These are phyloP conservation scores for Noccaea caerulescens DNA, from an alignment of 345 rosid genomes.

Conservation along the genomic window DNA sequence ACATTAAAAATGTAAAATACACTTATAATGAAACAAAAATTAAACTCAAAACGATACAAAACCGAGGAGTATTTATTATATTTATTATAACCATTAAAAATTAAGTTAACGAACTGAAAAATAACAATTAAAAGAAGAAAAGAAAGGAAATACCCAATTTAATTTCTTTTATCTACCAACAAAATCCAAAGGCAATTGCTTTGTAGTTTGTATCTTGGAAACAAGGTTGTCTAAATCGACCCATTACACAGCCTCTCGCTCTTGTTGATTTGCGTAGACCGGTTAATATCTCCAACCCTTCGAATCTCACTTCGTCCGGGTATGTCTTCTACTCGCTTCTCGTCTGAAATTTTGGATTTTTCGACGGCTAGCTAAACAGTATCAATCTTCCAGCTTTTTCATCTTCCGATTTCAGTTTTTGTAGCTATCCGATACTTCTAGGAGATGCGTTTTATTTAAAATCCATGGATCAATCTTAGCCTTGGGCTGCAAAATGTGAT, in stretches of 20 bases:
- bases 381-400: slow-evolving; percentile 2
- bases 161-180: background rate
- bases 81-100: too few species aligned
- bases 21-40: too few species aligned
- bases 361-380: background rate
- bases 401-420: background rate
- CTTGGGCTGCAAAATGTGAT: background rate
- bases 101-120: too few species aligned
- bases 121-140: too few species aligned
- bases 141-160: background rate
- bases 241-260: too few species aligned
- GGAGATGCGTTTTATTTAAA: background rate
- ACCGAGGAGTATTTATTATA: too few species aligned
- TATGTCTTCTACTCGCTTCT: slow-evolving; percentile 10
- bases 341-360: background rate
- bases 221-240: too few species aligned
- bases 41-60: too few species aligned
- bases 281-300: background rate
- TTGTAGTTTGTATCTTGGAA: too few species aligned
- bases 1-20: too few species aligned
- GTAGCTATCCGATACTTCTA: background rate
- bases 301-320: slow-evolving; percentile 23
- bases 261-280: too few species aligned
- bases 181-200: background rate
- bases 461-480: slow-evolving; percentile 12